Base-by-base conservation (phyloP, 176 grass and related monocot species). In the Triticum urartu region DNA sequence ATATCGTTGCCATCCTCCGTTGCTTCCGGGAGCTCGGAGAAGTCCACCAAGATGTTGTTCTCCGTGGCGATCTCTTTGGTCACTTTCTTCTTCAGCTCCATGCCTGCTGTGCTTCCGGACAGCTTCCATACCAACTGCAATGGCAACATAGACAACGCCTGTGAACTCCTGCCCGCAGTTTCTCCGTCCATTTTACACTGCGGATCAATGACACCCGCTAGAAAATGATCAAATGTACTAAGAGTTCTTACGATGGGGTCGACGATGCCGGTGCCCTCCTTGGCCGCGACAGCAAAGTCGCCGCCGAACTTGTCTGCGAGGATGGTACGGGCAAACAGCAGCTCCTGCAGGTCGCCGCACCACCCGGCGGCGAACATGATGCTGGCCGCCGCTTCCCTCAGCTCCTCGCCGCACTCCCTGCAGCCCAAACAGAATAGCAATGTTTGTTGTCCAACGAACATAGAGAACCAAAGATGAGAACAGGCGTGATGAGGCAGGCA, bases 61-160 rank as follows among this genome's bases (percentile, higher is more conserved):
- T 91, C 85, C 0, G 45, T 14, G 2, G 80, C 85, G 3, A 91
- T 84, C 25, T 84, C 80, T 79, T 84, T 91, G 10, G 71, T 21
- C 26, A 91, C 75, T 40, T 87, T 90, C 81, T 74, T 87, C 80
- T 87, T 91, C 10, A 87, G 47, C 11, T 87, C 68, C 75, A 80
- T 87, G 75, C 25, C 39, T 30, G 59, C 61, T 75, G 78, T 79
- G 68, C 50, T 25, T 50, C 81, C 85, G 0, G 89, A 60, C 36
- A 91, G 54, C 60, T 91, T 91, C 85, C 85, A 84, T 3, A 87
- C 75, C 80, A 91, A 74, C 89, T 91, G 89, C 61, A 84, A 75
- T 28, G 48, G 26, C 14, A 81, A 43, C 78, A 52, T 17, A 69
- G 34, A 68, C 5, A 15, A 58, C 14, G 12, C 47, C 2, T 79